Base-by-base conservation (phyloP, 768 basidiomycete genomes). In the Tephrocybe rancida region DNA sequence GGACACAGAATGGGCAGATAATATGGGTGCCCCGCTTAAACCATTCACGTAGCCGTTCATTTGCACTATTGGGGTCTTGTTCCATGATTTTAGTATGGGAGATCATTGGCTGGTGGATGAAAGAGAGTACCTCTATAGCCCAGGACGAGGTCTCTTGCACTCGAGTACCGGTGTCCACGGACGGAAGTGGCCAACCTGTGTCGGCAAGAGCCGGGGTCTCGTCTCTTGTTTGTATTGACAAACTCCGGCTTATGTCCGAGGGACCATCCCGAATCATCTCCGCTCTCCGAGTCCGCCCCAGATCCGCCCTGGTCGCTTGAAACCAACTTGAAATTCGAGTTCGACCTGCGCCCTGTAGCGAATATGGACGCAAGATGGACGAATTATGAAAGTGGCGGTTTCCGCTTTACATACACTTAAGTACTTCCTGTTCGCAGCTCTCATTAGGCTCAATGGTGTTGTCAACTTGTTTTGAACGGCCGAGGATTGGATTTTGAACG, bases 141-240 rank as follows among this genome's bases (percentile, higher is more conserved):
- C 32, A 42, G 46, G 54, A 50, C 38, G 38, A 56, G 58, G 58
- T 59, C 58, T 53, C 58, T 45, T 52, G 58, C 19, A 49, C 50
- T 50, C 38, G 26, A 43, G 53, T 58, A 47, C 57, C 49, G 52
- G 14, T 47, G 57, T 58, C 58, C 58, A 59, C 54, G 58, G 58
- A 59, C 54, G 54, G 7, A 34, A 25, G 48, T 32, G 47, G 29
- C n/a, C n/a, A 56, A 53, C 37, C 37, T 11, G n/a, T 38, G 13
- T 42, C 54, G 58, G 54, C 43, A 52, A 46, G 18, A 21, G 27
- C 58, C 54, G 50, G 24, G 54, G 54, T 55, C 57, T 55, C 48
- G 21, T 45, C 51, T 44, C 29, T 26, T 29, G 46, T 41, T 49
- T 49, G 27, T n/a, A n/a, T 42, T 9, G 47, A 44, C 44, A 21